Evolutionary conservation across 805 yeast genomes (phyloP), one percentile per base, ranked within the genome.

Genomic region (Metschnikowia kunwiensis): DNA sequence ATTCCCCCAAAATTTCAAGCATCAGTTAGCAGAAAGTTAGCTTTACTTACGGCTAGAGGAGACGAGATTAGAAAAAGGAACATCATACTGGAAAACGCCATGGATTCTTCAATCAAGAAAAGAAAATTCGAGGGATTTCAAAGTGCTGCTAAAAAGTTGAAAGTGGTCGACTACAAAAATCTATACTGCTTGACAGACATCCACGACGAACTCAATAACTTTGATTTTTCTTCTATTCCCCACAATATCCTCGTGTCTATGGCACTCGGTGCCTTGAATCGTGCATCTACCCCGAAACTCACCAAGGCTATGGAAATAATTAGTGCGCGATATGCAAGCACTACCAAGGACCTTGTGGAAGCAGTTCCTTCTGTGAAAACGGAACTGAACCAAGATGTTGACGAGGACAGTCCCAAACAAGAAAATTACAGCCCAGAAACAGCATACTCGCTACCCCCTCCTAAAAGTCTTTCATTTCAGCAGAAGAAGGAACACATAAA

Each of bases 171-270:
- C 46, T 86, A 81, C 55, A 74, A 81, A 34, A 66, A 80, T 11
- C 62, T 89, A 27, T 93, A 77, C 55, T 75, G 81, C 18, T 69
- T 91, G 40, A 80, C 83, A 10, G 78, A 75, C 25, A 64, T 78
- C 21, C 60, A 65, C 26, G 78, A 81, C 51, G 80, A 80, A 32
- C 63, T 86, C 40, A 72, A 77, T 21, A 71, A 72, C 24, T 82
- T 86, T 53, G 91, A 91, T 55, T 75, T 86, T 37, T 70, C 86
- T 2, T 63, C 75, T 7, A 63, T 93, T 6, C 82, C 93, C 5
- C 74, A 73, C 15, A 77, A 78, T 33, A 68, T 82, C 1, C 72
- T 88, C 38, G 72, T 72, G 15, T 72, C 75, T 29, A 80, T 82
- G 72, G 86, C 82, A 11, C 64, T 76, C 38, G 74, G 76, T 1